These are phyloP conservation scores for Nemania serpens DNA, from an alignment of 2,329 filamentous ascomycete genomes.

Conservation along the genomic window DNA sequence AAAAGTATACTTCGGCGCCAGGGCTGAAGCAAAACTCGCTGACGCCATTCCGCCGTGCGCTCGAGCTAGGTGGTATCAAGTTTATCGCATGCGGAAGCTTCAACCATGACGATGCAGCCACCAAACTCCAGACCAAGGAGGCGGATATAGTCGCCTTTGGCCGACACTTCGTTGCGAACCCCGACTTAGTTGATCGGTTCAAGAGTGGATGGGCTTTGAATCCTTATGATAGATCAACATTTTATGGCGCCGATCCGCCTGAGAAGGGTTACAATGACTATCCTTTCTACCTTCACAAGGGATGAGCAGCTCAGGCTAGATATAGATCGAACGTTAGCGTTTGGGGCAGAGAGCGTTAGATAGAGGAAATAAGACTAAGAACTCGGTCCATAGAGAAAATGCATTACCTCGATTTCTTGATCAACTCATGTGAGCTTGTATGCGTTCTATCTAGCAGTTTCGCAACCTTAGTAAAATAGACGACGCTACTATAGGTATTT, in stretches of 20 bases:
- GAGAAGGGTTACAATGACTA: conserved; percentile 47
- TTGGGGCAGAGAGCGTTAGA: not conserved
- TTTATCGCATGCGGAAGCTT: conserved; percentile 38
- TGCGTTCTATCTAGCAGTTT: no score
- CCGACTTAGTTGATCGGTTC: conserved; percentile 33
- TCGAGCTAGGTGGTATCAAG: conserved; percentile 46
- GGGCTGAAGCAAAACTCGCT: conserved; percentile 39
- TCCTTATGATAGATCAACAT: conserved; percentile 36
- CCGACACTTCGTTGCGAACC: conserved; percentile 36
- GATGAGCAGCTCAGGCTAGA: not conserved
- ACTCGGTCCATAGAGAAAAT: no score
- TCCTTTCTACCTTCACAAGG: conserved; percentile 35
- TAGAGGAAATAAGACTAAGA: not conserved
- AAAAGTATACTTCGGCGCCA: conserved; percentile 27
- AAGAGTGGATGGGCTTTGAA: conserved; percentile 32
- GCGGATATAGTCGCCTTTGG: conserved; percentile 39
- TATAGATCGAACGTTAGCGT: not conserved
- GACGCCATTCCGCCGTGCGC: conserved; percentile 47
- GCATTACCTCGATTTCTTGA: no score
- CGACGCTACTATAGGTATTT: no score
- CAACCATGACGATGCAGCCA: conserved; percentile 27
- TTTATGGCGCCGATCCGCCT: conserved; percentile 35
- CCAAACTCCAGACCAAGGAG: conserved; percentile 35
- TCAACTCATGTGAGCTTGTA: no score
- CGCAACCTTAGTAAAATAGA: no score